A percentile compares a stretch with the other conserved stretches of the same genome.
Conservation (phyloP, 495 filamentous ascomycete genomes). For the Penicillium egyptiacum region DNA sequence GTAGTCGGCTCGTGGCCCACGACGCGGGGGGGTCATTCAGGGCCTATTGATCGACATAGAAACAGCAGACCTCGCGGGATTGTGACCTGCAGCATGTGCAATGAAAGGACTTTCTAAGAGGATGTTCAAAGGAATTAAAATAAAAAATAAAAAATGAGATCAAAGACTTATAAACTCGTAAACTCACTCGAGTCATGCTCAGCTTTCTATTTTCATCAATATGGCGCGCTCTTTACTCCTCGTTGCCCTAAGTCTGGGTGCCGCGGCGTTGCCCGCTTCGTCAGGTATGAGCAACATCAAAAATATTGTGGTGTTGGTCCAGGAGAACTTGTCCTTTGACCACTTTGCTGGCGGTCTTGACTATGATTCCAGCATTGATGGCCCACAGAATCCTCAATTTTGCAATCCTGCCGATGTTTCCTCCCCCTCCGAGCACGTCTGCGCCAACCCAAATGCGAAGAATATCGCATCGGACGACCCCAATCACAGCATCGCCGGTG, state of each 20-base stretch:
- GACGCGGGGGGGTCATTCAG: slow-evolving; percentile 8
- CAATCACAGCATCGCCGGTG: slow-evolving; percentile 49
- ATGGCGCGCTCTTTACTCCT: slow-evolving; percentile 10
- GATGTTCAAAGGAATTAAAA: not conserved
- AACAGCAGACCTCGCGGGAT: not conserved
- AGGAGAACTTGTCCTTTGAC: slow-evolving; percentile 50
- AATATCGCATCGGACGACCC: slow-evolving; percentile 46
- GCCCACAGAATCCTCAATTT: slow-evolving; percentile 34
- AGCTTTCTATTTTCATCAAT: not conserved
- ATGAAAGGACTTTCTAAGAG: slow-evolving; percentile 3
- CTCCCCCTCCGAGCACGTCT: slow-evolving; percentile 36
- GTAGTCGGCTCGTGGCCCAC: slow-evolving; percentile 3
- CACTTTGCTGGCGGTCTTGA: slow-evolving; percentile 42
- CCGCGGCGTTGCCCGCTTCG: slow-evolving; percentile 10
- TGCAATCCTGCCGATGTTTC: slow-evolving; percentile 45
- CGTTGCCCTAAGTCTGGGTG: slow-evolving; percentile 15
- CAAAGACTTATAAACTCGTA: not conserved
- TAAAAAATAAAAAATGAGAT: not conserved
- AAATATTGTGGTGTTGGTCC: slow-evolving; percentile 46
- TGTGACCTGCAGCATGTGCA: slow-evolving; percentile 4
- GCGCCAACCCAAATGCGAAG: slow-evolving; percentile 35
- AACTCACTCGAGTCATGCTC: not conserved
- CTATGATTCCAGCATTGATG: slow-evolving; percentile 37
- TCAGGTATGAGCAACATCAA: slow-evolving; percentile 39
- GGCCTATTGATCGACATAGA: slow-evolving; percentile 3